Conservation (phyloP, 371 early-diverging fungal genomes). For the Mucor racemosus region DNA sequence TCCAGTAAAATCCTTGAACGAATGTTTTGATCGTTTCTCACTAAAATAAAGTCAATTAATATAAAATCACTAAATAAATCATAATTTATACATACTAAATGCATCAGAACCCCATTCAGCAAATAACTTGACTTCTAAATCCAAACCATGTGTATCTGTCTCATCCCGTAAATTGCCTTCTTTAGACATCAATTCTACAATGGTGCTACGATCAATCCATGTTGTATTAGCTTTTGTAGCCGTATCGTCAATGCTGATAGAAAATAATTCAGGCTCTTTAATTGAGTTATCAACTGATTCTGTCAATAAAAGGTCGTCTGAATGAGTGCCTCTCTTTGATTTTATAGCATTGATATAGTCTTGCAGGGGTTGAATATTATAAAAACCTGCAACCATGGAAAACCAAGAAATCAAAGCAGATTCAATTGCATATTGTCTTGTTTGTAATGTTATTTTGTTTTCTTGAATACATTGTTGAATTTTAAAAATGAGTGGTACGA, state of each 20-base stretch:
- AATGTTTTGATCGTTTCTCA: slow-evolving; percentile 17
- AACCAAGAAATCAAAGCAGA: slow-evolving; percentile 58
- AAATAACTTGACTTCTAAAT: slow-evolving; percentile 49
- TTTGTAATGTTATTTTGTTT: slow-evolving; percentile 27
- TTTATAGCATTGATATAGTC: slow-evolving; percentile 24
- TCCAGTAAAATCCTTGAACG: slow-evolving; percentile 8
- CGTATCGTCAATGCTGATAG: neutral
- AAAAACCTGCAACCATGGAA: slow-evolving; percentile 35
- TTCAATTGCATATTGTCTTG: slow-evolving; percentile 59
- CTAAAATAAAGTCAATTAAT: neutral
- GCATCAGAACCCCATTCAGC: slow-evolving; percentile 51
- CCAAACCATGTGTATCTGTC: slow-evolving; percentile 44
- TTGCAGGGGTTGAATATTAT: slow-evolving; percentile 30
- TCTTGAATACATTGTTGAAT: slow-evolving; percentile 50
- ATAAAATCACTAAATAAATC: neutral
- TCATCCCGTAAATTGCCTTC: slow-evolving; percentile 35
- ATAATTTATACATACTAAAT: slow-evolving; percentile 24
- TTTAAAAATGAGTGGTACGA: slow-evolving; percentile 67
- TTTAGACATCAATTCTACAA: slow-evolving; percentile 36
- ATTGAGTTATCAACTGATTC: neutral
- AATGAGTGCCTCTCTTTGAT: neutral
- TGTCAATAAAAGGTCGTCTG: slow-evolving; percentile 2
- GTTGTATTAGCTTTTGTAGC: neutral
- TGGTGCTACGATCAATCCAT: slow-evolving; percentile 33
- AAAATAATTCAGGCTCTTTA: neutral